Base-by-base conservation (phyloP, 768 basidiomycete genomes). In the Gloeopeniophorella convolvens region DNA sequence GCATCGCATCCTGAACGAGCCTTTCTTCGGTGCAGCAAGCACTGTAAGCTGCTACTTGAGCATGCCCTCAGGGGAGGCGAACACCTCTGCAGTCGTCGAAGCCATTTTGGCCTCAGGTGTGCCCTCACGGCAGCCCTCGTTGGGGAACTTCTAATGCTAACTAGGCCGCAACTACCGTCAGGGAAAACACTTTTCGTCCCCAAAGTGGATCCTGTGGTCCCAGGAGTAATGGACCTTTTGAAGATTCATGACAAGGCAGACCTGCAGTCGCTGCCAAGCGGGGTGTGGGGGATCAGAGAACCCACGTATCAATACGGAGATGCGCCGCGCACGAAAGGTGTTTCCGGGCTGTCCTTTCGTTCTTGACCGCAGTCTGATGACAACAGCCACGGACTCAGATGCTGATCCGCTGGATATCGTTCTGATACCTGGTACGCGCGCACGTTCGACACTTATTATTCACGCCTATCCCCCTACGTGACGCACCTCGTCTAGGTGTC, bases 281-380 rank as follows among this genome's bases (percentile, higher is more conserved):
- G 85, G 1, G 59, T 73, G 26, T 90, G 88, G 88, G 87, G 83
- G 0, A 89, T 90, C 60, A 78, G 74, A 55, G 85, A 90, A 58
- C 87, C 87, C 0, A 68, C 65, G 0, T 56, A 56, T 5, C 60
- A 70, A 30, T 77, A 73, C 69, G 58, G 69, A 45, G 75, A 69
- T 12, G 48, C 60, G 15, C 64, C 60, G n/a, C 73, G 87, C 39
- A 62, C 63, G 48, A 77, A 69, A 48, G 77, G 88, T 86, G n/a
- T n/a, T n/a, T n/a, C n/a, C n/a, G n/a, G n/a, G n/a, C n/a, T n/a
- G n/a, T n/a, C n/a, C n/a, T n/a, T n/a, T n/a, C n/a, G n/a, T n/a
- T n/a, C n/a, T n/a, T n/a, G n/a, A n/a, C n/a, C n/a, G n/a, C n/a
- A n/a, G 13, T 4, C 2, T 27, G 37, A 21, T 28, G 24, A 12